Percentiles rank a stretch among this genome's conserved stretches.
phyloP scores from a whole-genome alignment of 371 early-diverging fungal species.

The Apophysomyces sp. region DNA sequence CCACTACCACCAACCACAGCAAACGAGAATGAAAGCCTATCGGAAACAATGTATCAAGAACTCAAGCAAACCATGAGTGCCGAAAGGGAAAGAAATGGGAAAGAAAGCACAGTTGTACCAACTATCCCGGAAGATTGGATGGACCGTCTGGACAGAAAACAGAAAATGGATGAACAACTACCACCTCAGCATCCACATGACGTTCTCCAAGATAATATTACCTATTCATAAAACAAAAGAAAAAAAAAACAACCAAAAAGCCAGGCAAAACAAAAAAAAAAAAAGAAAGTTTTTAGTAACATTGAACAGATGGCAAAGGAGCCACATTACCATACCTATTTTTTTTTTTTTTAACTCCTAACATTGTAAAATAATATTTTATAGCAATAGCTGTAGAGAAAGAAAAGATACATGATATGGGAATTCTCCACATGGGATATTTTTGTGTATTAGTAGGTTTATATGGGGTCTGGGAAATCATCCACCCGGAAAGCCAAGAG shows the following conservation, averaged over 20 bases:
- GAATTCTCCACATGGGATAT: neutral
- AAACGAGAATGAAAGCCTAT: conserved; percentile 11
- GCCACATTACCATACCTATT: neutral
- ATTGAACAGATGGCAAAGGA: neutral
- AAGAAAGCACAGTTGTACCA: conserved; percentile 37
- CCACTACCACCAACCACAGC: neutral
- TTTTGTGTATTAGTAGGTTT: too few relatives aligned
- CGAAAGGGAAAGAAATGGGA: conserved; percentile 22
- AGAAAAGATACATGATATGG: too few relatives aligned
- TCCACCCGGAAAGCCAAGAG: too few relatives aligned
- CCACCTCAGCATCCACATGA: neutral
- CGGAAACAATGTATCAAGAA: conserved; percentile 31
- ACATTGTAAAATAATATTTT: neutral
- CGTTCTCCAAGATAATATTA: neutral
- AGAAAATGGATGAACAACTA: neutral
- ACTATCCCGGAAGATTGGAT: conserved; percentile 53
- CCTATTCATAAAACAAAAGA: neutral
- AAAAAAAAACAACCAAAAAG: too few relatives aligned
- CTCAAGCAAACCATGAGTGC: conserved; percentile 29
- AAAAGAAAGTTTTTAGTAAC: too few relatives aligned
- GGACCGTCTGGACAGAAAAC: conserved; percentile 32
- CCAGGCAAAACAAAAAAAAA: too few relatives aligned
- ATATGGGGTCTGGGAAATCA: too few relatives aligned
- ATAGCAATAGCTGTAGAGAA: neutral
- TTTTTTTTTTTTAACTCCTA: neutral